Evolutionary conservation across 345 rosid genomes (phyloP).

Genomic region (Hirschfeldia incana): DNA sequence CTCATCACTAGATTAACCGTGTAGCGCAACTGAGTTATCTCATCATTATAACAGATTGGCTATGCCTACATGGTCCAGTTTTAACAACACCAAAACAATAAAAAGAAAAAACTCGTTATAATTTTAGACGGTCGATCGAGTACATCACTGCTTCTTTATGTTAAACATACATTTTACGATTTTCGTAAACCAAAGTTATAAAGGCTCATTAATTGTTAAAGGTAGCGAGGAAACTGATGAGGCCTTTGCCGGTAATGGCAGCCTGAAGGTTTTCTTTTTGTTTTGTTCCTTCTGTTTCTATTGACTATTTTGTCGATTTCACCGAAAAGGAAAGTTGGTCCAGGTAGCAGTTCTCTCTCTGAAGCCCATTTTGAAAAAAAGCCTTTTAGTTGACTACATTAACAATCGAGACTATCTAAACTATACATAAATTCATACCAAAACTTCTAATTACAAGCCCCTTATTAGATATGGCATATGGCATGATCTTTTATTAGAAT

Average conservation of each 20-base stretch:
- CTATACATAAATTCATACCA: neutral
- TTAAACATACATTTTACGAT: no score
- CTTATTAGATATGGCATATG: no score
- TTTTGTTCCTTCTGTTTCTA: neutral
- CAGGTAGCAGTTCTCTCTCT: neutral
- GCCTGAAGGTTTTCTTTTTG: slow-evolving; percentile 6
- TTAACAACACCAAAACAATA: no score
- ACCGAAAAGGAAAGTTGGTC: slow-evolving; percentile 1
- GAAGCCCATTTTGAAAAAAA: neutral
- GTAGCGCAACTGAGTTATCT: neutral
- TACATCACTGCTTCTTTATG: no score
- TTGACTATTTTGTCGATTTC: slow-evolving; percentile 27
- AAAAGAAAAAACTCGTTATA: no score
- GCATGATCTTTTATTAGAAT: no score
- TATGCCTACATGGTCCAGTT: neutral
- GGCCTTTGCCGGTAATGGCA: no score
- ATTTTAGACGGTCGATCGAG: no score
- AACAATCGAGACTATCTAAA: neutral
- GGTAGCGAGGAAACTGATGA: no score
- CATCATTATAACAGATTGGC: no score
- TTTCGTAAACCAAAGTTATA: no score
- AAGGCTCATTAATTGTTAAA: no score
- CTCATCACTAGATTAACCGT: neutral
- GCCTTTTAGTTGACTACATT: neutral
- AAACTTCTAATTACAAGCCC: neutral